Base-by-base conservation (phyloP, 768 basidiomycete species). In the Russula sp. region DNA sequence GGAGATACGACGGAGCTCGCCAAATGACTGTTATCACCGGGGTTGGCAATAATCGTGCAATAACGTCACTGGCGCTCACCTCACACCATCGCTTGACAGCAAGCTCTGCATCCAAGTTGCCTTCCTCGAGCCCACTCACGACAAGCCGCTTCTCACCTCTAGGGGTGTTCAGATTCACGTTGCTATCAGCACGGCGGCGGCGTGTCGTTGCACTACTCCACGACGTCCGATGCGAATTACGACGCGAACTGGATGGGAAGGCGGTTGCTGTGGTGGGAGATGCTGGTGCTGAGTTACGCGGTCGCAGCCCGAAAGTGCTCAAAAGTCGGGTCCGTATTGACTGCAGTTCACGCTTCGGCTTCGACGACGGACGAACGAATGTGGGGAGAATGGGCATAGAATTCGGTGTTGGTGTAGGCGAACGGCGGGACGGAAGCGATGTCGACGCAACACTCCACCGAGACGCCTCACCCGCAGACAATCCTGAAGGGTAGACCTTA, bases 391-490 rank as follows among this genome's bases (percentile, higher is more conserved):
- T n/a, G 4, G 49, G 65, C 55, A 52, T 59, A 52, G 63, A 63
- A 43, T 48, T 63, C 18, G 62, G 62, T 1, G 62, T 63, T 16
- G 62, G 62, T 8, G 62, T 63, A 39, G 57, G 46, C 14, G 63
- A 41, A 43, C 55, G 58, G 51, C 39, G 56, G 10, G 51, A 39
- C 16, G 51, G 64, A 46, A 35, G 64, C 22, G 64, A 62, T 9
- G 62, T 61, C 16, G 66, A 62, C 5, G 65, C 66, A 22, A 67
- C 55, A 47, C 64, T 65, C 66, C 66, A 67, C 53, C 66, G 66
- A 14, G 59, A 62, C 13, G 50, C 29, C 49, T 65, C 62, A 2
- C 51, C 65, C 1, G 60, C 48, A 6, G 41, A 18, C 56, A 49
- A 48, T 7, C 55, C 65, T 22, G 61, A 66, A 53, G 64, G 65